phyloP scores from a whole-genome alignment of 148 eudicot species.

The Fagopyrum homotropicum region DNA sequence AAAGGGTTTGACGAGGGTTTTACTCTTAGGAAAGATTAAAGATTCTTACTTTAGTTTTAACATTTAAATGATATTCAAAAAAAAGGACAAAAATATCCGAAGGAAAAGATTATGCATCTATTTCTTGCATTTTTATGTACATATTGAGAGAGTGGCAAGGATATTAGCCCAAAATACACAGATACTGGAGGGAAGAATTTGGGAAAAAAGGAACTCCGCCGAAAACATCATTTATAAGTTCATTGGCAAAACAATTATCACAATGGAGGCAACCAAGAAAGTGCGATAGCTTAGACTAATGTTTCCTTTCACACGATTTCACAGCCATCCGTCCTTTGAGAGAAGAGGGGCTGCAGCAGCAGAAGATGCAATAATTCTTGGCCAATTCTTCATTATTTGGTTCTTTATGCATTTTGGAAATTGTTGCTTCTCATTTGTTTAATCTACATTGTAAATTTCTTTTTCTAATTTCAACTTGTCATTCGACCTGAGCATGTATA shows the following conservation, averaged over 20 bases:
- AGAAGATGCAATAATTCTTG: constrained; percentile 15
- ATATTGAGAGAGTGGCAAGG: constrained; percentile 91
- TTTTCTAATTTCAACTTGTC: background rate
- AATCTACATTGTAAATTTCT: background rate
- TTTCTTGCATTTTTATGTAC: background rate
- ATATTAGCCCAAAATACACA: constrained; percentile 69
- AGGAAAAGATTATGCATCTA: background rate
- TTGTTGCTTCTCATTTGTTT: constrained; percentile 4
- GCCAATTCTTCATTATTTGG: constrained; percentile 28
- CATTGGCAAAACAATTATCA: constrained; percentile 52
- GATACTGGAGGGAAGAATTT: constrained; percentile 84
- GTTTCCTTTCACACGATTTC: background rate
- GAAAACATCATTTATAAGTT: constrained; percentile 43
- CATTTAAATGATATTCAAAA: too few species aligned
- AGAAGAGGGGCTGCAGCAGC: constrained; percentile 8
- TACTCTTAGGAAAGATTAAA: too few species aligned
- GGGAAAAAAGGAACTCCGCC: constrained; percentile 56
- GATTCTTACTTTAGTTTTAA: too few species aligned
- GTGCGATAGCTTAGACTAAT: constrained; percentile 33
- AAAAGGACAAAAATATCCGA: background rate
- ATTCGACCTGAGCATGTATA: background rate
- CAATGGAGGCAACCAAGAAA: constrained; percentile 64
- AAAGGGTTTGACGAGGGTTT: too few species aligned
- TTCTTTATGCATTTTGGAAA: constrained; percentile 21
- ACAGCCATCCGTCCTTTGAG: background rate